Evolutionary conservation across 1,284 basidiomycete species (phyloP), one percentile per base, ranked within the genome.

Genomic region (Sparassis latifolia): DNA sequence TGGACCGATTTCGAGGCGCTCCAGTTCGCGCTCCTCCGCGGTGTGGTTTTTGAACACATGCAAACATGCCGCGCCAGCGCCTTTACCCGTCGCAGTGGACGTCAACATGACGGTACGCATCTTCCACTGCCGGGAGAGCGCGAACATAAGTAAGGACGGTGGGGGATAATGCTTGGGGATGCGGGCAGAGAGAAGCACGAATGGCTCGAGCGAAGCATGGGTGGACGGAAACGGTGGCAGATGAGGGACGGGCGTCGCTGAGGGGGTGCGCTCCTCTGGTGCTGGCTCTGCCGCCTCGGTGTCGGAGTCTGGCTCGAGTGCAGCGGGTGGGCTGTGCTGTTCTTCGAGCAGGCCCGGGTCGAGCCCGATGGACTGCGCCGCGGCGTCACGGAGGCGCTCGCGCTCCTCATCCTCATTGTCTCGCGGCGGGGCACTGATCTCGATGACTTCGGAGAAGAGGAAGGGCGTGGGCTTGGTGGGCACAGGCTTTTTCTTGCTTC

Each of bases 111-210:
- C 70, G 51, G 74, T 76, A 27, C 86, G 77, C 29, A 65, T 65
- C 60, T 84, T 86, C 86, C 86, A 89, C 57, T 84, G 82, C 60
- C 77, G 86, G 29, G 82, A 75, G 7, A 88, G 72, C 1, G 85
- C 79, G 55, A 83, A 85, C 52, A 82, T 79, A 43, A 86, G 77
- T 32, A 88, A 66, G 3, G 83, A 83, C 2, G 80, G 76, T 3
- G 82, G 73, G 0, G 82, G 79, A 48, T 82, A 79, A 62, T 82
- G 83, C 59, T 86, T 88, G 35, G 81, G 77, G 12, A 86, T 61
- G 3, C 72, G 72, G 4, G 75, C 77, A 4, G 75, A 71, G 12
- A 78, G 69, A 48, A 80, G 74, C 2, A 69, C 70, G 58, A 78
- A 79, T n/a, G 75, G 71, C 5, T 61, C 59, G 10, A 89, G 71